Percentiles rank a stretch among this genome's conserved stretches.
Evolutionary conservation across 2,329 filamentous ascomycete genomes (phyloP).

Genomic region (Curvularia sp.): DNA sequence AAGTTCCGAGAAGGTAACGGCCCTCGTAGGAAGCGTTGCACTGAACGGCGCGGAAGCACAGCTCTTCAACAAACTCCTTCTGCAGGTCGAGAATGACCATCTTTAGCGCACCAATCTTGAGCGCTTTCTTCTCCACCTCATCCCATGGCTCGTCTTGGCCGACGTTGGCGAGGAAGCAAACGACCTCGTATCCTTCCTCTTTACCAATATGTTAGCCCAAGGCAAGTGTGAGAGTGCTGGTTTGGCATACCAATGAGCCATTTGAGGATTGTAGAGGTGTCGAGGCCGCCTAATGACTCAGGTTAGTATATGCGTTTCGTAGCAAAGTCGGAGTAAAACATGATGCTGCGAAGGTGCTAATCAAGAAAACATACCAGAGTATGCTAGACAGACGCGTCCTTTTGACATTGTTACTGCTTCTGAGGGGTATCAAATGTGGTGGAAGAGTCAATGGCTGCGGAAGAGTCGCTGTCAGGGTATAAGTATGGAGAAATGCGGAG

Average conservation of each 20-base stretch:
- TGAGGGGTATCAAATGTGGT: conserved; percentile 13
- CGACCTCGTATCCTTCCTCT: conserved; percentile 67
- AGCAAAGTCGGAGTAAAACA: not conserved
- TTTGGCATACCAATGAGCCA: conserved; percentile 46
- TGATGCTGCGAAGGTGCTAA: not conserved
- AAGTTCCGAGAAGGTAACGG: conserved; percentile 60
- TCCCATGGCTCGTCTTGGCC: conserved; percentile 67
- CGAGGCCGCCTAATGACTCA: conserved; percentile 59
- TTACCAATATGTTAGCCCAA: conserved; percentile 16
- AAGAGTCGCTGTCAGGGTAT: conserved; percentile 17
- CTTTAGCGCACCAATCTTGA: conserved; percentile 72
- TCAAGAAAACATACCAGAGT: conserved; percentile 51
- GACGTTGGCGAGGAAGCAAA: conserved; percentile 63
- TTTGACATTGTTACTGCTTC: conserved; percentile 44
- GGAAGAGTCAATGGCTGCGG: conserved; percentile 19
- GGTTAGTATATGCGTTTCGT: conserved; percentile 30
- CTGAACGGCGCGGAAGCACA: conserved; percentile 81
- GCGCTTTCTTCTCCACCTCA: conserved; percentile 73
- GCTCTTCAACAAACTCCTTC: conserved; percentile 78
- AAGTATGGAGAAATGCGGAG: conserved; percentile 27
- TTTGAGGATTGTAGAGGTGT: conserved; percentile 61
- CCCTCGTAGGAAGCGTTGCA: conserved; percentile 69
- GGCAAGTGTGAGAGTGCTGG: not conserved
- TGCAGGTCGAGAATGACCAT: conserved; percentile 70
- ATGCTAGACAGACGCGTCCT: conserved; percentile 59